Conservation (phyloP, 257 asterid genomes). For the Sherardia arvensis region DNA sequence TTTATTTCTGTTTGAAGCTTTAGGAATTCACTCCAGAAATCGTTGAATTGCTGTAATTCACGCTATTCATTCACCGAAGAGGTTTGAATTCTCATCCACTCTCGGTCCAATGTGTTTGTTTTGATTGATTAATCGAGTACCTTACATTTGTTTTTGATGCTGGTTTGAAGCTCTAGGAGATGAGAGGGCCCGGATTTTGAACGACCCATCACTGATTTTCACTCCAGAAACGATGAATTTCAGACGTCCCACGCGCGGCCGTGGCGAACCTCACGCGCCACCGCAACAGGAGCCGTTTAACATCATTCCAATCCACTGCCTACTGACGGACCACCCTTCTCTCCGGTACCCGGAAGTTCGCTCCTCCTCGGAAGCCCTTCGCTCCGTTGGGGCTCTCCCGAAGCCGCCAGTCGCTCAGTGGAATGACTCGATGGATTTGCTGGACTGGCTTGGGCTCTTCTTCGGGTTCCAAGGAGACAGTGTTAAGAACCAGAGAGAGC, state of each 20-base stretch:
- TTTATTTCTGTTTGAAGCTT: too few relatives aligned
- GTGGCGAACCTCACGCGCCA: conserved; percentile 33
- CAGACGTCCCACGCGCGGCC: conserved; percentile 63
- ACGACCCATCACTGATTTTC: too few relatives aligned
- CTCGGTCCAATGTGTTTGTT: too few relatives aligned
- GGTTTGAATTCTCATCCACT: not conserved
- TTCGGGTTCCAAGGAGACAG: conserved; percentile 87
- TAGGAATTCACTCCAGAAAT: too few relatives aligned
- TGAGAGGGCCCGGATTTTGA: not conserved
- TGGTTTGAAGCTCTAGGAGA: not conserved
- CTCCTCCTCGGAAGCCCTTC: conserved; percentile 69
- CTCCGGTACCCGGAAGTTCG: conserved; percentile 78
- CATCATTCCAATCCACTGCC: conserved; percentile 72
- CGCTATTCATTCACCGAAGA: not conserved
- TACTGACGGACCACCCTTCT: conserved; percentile 70
- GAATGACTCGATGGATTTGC: conserved; percentile 58
- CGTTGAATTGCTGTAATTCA: too few relatives aligned
- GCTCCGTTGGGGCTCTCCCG: conserved; percentile 58
- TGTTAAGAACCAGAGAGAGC: conserved; percentile 87
- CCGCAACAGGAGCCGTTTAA: conserved; percentile 27
- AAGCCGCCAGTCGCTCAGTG: conserved; percentile 57
- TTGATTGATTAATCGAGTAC: not conserved
- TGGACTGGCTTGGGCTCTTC: conserved; percentile 91
- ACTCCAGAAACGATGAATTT: too few relatives aligned
- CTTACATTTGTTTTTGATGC: not conserved